phyloP scores from a whole-genome alignment of 306 rosid species.

The Medicago arabica region DNA sequence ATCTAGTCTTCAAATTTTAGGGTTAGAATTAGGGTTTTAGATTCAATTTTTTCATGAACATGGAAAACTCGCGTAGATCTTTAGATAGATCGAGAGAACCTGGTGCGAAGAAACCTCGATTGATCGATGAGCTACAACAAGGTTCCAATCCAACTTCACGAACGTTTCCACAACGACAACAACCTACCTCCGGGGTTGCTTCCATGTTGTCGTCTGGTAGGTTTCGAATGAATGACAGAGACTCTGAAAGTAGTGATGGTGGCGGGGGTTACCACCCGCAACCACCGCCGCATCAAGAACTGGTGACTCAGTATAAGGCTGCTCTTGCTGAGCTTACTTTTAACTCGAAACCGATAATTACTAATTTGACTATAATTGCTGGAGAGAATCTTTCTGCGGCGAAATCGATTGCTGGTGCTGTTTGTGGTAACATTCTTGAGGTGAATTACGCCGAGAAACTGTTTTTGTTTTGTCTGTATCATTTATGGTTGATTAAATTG shows the following conservation, averaged over 20 bases:
- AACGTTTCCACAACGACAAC: conserved; percentile 71
- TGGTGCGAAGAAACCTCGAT: conserved; percentile 80
- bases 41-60: conserved; percentile 53
- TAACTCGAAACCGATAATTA: conserved; percentile 93
- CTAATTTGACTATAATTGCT: conserved; percentile 94
- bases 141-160: conserved; percentile 52
- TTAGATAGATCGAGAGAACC: conserved; percentile 84
- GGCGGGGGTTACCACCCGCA: conserved; percentile 85
- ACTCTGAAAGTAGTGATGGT: conserved; percentile 62
- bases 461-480: conserved; percentile 52
- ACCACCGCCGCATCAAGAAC: conserved; percentile 84
- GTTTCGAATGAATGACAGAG: conserved; percentile 62
- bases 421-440: conserved; percentile 88
- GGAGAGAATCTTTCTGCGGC: conserved; percentile 86
- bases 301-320: conserved; percentile 79
- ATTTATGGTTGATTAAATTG: neutral
- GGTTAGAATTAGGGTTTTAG: conserved; percentile 62
- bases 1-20: conserved; percentile 45
- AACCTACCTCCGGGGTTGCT: conserved; percentile 50
- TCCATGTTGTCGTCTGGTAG: conserved; percentile 50
- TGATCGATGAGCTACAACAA: conserved; percentile 66
- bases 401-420: conserved; percentile 67
- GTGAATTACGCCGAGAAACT: conserved; percentile 69
- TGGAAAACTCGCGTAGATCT: conserved; percentile 88
- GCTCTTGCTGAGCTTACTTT: conserved; percentile 97